Percentiles rank a stretch among this genome's conserved stretches.
phyloP scores from a whole-genome alignment of 179 eudicot genomes.

The Beta macrorhiza region DNA sequence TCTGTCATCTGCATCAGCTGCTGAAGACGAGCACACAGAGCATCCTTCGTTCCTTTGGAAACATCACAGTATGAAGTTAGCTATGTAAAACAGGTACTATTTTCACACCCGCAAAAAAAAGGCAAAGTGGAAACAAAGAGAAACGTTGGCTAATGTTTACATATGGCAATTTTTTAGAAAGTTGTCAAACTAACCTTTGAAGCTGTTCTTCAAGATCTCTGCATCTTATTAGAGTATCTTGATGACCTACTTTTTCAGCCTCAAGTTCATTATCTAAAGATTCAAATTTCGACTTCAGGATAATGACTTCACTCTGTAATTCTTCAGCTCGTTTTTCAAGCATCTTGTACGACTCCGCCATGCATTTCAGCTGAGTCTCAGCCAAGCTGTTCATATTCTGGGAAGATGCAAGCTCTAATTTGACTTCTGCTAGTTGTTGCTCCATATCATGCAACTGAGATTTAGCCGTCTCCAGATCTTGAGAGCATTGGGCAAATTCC shows the following conservation, averaged over 20 bases:
- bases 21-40: constrained; percentile 40
- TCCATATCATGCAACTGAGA: constrained; percentile 67
- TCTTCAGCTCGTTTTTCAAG: constrained; percentile 80
- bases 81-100: not conserved
- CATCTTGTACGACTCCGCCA: constrained; percentile 92
- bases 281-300: constrained; percentile 48
- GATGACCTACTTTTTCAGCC: constrained; percentile 58
- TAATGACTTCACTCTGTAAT: constrained; percentile 62
- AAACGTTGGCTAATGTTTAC: not conserved
- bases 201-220: constrained; percentile 76
- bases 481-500: constrained; percentile 61
- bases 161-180: not conserved
- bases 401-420: constrained; percentile 64
- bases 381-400: constrained; percentile 71
- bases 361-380: constrained; percentile 97
- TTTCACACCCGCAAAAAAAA: not conserved
- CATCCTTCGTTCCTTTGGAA: constrained; percentile 53
- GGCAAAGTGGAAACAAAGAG: not conserved
- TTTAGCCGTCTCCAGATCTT: constrained; percentile 60
- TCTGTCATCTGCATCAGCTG: constrained; percentile 48
- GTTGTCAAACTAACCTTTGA: constrained; percentile 56
- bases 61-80: constrained; percentile 13
- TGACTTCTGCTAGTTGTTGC: constrained; percentile 60
- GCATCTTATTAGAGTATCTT: constrained; percentile 69
- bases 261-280: constrained; percentile 64